Percentiles rank a stretch among this genome's conserved stretches.
phyloP scores from a whole-genome alignment of 495 filamentous ascomycete species.

The Aspergillus nanangensis region DNA sequence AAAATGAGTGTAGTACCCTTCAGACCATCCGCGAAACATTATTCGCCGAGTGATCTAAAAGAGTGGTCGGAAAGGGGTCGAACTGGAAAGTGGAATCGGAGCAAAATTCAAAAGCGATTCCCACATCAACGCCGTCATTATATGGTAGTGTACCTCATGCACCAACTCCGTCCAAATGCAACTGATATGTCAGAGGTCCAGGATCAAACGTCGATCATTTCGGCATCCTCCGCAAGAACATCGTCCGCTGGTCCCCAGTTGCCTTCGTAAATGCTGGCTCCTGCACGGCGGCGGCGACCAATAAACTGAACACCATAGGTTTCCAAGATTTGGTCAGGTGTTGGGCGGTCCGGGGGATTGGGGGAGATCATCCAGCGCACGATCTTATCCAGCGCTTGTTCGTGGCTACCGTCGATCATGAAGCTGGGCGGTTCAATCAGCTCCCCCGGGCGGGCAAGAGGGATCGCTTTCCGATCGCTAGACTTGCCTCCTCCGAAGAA shows the following conservation, averaged over 20 bases:
- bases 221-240: slow-evolving; percentile 62
- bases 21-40: slow-evolving; percentile 7
- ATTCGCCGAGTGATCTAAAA: background rate
- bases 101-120: slow-evolving; percentile 15
- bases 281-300: slow-evolving; percentile 64
- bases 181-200: slow-evolving; percentile 26
- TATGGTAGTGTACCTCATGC: slow-evolving; percentile 32
- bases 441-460: slow-evolving; percentile 53
- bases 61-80: slow-evolving; percentile 10
- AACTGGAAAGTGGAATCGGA: too few relatives aligned
- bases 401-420: slow-evolving; percentile 70
- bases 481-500: slow-evolving; percentile 26
- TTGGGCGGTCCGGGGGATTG: slow-evolving; percentile 67
- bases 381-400: slow-evolving; percentile 73
- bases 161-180: slow-evolving; percentile 40
- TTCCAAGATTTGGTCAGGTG: slow-evolving; percentile 63
- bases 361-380: slow-evolving; percentile 86
- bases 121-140: slow-evolving; percentile 29
- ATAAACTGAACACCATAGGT: slow-evolving; percentile 73
- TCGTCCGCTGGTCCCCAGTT: slow-evolving; percentile 87
- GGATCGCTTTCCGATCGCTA: slow-evolving; percentile 21
- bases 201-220: slow-evolving; percentile 68
- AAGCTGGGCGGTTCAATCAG: slow-evolving; percentile 75
- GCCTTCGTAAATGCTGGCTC: slow-evolving; percentile 90
- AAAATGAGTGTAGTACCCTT: slow-evolving; percentile 15